Evolutionary conservation across 805 yeast species (phyloP), one percentile per base, ranked within the genome.

Genomic region (Saturnispora galanensis): DNA sequence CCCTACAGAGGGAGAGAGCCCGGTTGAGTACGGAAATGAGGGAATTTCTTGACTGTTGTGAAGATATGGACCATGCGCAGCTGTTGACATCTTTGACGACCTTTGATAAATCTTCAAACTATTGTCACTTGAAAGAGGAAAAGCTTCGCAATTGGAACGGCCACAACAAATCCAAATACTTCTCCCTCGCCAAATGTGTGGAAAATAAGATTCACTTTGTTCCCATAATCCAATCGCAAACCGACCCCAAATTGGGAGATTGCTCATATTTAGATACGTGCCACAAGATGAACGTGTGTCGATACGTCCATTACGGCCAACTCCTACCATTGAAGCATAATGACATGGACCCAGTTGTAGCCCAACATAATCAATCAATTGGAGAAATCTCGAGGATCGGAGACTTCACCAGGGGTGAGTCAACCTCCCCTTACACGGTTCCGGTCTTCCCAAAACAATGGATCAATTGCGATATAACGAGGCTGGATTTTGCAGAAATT

Each of bases 221-320:
- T n/a, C 81, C 81, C 10, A 64, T 74, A 29, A 61, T 75, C 29
- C 76, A 74, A 47, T 45, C 59, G 12, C 79, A 76, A 46, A 87
- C 96, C 0, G 97, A 90, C 54, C 44, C 64, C 2, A 64, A 70
- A 13, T 59, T 86, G 7, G 97, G 96, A 1, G 97, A 89, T 61
- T 89, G 97, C 59, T 88, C 96, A 9, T 89, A 89, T 58, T 69
- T 89, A 47, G 97, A 89, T 58, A 88, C 97, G 1, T 89, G 97
- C 58, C 96, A 85, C 64, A 87, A 87, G 62, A 73, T 85, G 59
- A 77, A 76, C 48, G 68, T 77, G 9, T 89, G 97, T 61, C 69
- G 93, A 18, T 89, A 84, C 57, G 69, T 86, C 32, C 97, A 89
- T 62, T 89, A 89, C 58, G 65, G 71, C 38, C 73, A 76, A 28